phyloP scores from a whole-genome alignment of 345 rosid species.

The Firmiana major region DNA sequence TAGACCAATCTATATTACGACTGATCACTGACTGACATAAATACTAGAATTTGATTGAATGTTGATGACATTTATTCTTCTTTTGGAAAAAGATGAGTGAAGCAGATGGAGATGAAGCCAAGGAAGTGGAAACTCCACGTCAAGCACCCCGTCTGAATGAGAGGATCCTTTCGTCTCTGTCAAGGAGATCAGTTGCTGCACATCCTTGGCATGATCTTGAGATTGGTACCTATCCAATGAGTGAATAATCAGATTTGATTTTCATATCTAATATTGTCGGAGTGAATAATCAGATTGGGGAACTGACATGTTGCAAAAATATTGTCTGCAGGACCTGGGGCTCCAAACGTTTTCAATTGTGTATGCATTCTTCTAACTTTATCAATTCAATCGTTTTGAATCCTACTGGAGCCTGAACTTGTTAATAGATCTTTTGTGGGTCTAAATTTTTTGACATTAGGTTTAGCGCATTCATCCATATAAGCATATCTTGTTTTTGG shows the following conservation, averaged over 20 bases:
- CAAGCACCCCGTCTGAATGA: conserved; percentile 63
- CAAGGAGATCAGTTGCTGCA: conserved; percentile 91
- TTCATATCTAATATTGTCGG: neutral
- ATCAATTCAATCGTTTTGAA: neutral
- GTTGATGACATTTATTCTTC: conserved; percentile 1
- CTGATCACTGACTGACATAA: neutral
- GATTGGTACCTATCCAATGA: conserved; percentile 47
- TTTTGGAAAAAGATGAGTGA: conserved; percentile 43
- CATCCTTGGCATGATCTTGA: conserved; percentile 99
- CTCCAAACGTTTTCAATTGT: conserved; percentile 65
- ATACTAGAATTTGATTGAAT: conserved; percentile 4
- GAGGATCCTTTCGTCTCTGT: conserved; percentile 92
- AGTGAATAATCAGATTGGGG: neutral
- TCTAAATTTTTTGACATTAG: neutral
- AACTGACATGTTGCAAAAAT: conserved; percentile 19
- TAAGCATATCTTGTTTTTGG: too few relatives aligned
- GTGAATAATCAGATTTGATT: neutral
- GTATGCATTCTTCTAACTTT: conserved; percentile 33
- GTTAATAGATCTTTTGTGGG: neutral
- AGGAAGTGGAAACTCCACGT: conserved; percentile 18
- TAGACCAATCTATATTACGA: neutral
- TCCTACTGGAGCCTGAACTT: neutral
- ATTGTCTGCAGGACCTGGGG: conserved; percentile 72
- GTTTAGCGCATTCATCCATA: too few relatives aligned
- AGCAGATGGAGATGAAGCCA: conserved; percentile 46